phyloP scores from a whole-genome alignment of 352 stramenopile genomes.

The Globisporangium paddicum region DNA sequence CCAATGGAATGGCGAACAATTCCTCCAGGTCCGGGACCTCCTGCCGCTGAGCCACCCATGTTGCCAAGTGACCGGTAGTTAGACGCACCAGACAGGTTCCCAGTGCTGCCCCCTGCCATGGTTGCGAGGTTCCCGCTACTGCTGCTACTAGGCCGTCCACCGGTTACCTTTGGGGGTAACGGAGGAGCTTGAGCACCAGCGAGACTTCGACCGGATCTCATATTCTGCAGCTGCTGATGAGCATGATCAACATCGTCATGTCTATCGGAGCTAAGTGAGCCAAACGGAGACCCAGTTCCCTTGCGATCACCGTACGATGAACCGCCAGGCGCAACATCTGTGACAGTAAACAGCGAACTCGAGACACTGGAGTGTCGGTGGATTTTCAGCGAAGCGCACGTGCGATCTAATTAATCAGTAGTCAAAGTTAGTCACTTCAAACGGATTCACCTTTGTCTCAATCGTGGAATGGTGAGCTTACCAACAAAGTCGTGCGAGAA shows the following conservation, averaged over 20 bases:
- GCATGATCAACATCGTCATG: constrained; percentile 9
- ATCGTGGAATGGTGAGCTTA: constrained; percentile 18
- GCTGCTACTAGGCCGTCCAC: constrained; percentile 2
- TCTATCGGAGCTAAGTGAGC: constrained; percentile 12
- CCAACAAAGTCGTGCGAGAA: constrained; percentile 84
- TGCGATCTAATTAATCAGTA: constrained; percentile 43
- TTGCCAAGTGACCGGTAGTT: constrained; percentile 14
- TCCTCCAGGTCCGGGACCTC: background rate
- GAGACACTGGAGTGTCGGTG: constrained; percentile 55
- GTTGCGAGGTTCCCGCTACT: constrained; percentile 15
- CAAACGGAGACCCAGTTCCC: constrained; percentile 5
- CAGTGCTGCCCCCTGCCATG: background rate
- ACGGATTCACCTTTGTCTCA: background rate
- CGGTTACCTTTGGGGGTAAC: constrained; percentile 7
- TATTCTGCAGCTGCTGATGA: constrained; percentile 1
- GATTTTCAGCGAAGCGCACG: constrained; percentile 79
- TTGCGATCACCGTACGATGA: constrained; percentile 18
- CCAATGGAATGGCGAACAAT: constrained; percentile 12
- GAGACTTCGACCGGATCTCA: constrained; percentile 4
- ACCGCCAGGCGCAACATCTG: background rate
- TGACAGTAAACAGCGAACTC: constrained; percentile 69
- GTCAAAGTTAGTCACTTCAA: background rate
- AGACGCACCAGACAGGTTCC: background rate
- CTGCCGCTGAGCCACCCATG: background rate
- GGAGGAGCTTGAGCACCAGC: constrained; percentile 6